Evolutionary conservation across 2,329 filamentous ascomycete species (phyloP), one percentile per base, ranked within the genome.

Genomic region (Aspergillus glaucus): DNA sequence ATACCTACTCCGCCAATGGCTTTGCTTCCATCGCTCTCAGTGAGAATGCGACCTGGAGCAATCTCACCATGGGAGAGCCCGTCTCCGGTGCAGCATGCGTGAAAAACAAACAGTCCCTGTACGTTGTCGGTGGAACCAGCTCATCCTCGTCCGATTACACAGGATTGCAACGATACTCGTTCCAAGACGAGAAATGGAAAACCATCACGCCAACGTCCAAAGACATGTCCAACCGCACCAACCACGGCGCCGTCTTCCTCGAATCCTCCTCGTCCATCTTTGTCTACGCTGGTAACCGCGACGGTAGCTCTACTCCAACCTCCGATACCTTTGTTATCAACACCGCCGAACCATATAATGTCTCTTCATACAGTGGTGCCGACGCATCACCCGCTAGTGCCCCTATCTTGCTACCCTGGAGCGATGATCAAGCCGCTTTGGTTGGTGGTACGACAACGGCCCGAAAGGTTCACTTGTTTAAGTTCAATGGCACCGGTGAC

Each of bases 71-170:
- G 64, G 88, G 88, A 44, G 78, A 84, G 52, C 74, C 82, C 15
- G 87, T 95, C 19, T 82, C 80, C 1, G 88, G 87, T 42, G 88
- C 80, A 37, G 81, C 82, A 6, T 97, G 92, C 68, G 86, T 95
- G 19, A 84, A 83, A 48, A 72, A 75, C 37, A 71, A 79, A 45
- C 77, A 85, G 4, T 86, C 79, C 22, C 76, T 96, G 26, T 95
- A 86, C 63, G 78, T 96, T 43, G 82, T 97, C 34, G 92, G 92
- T 58, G 92, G 92, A 47, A 79, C 76, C n/a, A 71, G 74, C 50
- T 74, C 76, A 50, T 70, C 76, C 14, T 63, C 71, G 0, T 71
- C 73, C 44, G 6, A 40, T 40, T 94, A 93, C 63, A 72, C 80
- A 8, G 92, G 92, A 9, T 67, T 97, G 46, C 91, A 95, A 68